A percentile compares a stretch with the other conserved stretches of the same genome.
These are phyloP conservation scores for Lipomyces yamadae DNA, from an alignment of 805 yeast species.

Conservation along the genomic window DNA sequence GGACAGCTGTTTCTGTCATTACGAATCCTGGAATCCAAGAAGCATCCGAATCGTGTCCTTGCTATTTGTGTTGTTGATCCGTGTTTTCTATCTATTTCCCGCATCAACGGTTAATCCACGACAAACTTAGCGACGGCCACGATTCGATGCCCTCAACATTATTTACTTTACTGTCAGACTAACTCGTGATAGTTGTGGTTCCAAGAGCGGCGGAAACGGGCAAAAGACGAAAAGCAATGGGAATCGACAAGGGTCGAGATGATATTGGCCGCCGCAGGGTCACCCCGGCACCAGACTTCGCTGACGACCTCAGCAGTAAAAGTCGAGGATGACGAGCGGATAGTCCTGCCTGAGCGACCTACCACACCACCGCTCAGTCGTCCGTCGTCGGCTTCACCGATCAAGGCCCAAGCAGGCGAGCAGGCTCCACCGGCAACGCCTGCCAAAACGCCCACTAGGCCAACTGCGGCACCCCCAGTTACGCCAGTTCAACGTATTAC, in stretches of 20 bases:
- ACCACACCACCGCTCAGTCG: conserved; percentile 28
- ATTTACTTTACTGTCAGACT: not conserved
- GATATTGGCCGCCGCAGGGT: conserved; percentile 27
- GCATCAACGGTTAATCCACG: not conserved
- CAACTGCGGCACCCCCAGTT: conserved; percentile 12
- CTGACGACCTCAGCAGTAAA: not conserved
- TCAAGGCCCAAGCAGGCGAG: conserved; percentile 5
- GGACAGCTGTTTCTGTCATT: not conserved
- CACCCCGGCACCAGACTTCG: not conserved
- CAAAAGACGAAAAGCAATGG: conserved; percentile 23
- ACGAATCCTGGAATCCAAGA: not conserved
- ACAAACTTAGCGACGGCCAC: not conserved
- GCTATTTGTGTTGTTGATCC: not conserved
- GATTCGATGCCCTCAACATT: not conserved
- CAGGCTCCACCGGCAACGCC: conserved; percentile 27
- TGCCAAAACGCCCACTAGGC: conserved; percentile 16
- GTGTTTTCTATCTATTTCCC: not conserved
- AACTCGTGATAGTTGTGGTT: conserved; percentile 28
- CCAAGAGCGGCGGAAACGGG: conserved; percentile 27
- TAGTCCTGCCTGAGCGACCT: not conserved
- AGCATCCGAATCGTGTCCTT: not conserved
- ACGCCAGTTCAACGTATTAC: conserved; percentile 22
- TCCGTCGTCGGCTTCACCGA: conserved; percentile 20
- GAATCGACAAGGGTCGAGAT: conserved; percentile 28
- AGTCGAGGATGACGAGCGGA: conserved; percentile 3